Base-by-base conservation (phyloP, 148 eudicot species). In the Cornus suecica region DNA sequence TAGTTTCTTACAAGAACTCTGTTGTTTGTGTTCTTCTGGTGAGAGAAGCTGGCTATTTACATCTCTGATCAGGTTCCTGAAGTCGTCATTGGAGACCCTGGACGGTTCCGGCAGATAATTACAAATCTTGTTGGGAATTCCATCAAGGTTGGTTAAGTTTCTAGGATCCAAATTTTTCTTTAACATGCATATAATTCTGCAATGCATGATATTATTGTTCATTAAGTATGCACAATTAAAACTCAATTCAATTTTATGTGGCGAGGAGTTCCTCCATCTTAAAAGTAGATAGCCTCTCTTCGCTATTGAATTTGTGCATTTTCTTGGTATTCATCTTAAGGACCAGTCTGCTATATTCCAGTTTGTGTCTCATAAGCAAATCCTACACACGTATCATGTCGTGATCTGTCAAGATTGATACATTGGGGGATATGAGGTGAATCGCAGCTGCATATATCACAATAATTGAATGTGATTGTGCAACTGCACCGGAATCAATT, bases 41-140 rank as follows among this genome's bases (percentile, higher is more conserved):
- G 85, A 54, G 63, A 34, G 77, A 82, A 94, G 99, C 80, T 95
- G 91, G 99, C 97, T 58, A 87, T 88, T 48, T 94, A 89, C 74
- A 92, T 94, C 54, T 94, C 99, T 34, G 76, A 79, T 77, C 85
- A 86, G 68, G 93, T 94, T 37, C 99, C 99, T 64, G 85, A 85
- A 65, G 74, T 84, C 64, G 89, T 94, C 62, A 81, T 92, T 64
- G 97, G 99, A 56, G 99, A 94, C 78, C 99, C 93, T 65, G 92
- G 90, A 62, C 78, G 98, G 31, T 90, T 94, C 75, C 83, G 91
- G 70, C 98, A 94, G 85, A 89, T 94, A 61, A 89, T 94, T 75
- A 89, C 94, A 25, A 94, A 94, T 85, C 98, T 94, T 32, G 93
- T 94, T 72, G 97, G 97, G 31, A 94, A 94, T 73, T 94, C 97